These are phyloP conservation scores for Spizellomyces sp. DNA, from an alignment of 192 early-diverging fungal genomes.

Conservation along the genomic window DNA sequence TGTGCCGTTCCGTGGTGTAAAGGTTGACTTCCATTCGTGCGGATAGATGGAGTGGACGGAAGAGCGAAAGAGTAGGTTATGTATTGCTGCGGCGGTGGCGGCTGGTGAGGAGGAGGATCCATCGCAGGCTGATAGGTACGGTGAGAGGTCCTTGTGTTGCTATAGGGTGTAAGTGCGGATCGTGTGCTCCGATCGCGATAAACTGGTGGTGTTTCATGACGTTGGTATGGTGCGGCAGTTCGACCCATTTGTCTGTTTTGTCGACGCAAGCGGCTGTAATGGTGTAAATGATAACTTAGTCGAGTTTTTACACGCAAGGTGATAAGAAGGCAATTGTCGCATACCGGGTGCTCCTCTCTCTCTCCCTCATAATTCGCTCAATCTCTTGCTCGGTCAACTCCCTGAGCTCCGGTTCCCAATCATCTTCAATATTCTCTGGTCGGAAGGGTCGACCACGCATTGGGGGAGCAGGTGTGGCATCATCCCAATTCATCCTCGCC, in stretches of 20 bases:
- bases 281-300: background rate
- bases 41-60: too few relatives aligned
- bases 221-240: too few relatives aligned
- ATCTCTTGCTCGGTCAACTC: slow-evolving; percentile 37
- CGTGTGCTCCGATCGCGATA: too few relatives aligned
- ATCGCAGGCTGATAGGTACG: too few relatives aligned
- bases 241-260: background rate
- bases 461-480: slow-evolving; percentile 25
- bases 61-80: too few relatives aligned
- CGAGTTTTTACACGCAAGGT: background rate
- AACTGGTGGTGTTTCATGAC: too few relatives aligned
- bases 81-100: too few relatives aligned
- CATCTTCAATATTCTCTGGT: slow-evolving; percentile 34
- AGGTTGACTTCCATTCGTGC: too few relatives aligned
- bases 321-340: background rate
- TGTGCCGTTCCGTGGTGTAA: too few relatives aligned
- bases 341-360: slow-evolving; percentile 39
- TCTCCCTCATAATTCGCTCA: slow-evolving; percentile 36
- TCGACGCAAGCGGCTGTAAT: background rate
- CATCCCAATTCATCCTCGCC: slow-evolving; percentile 43
- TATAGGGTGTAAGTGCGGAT: too few relatives aligned
- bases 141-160: too few relatives aligned
- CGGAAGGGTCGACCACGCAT: slow-evolving; percentile 31
- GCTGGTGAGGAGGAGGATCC: too few relatives aligned
- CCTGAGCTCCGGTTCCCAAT: slow-evolving; percentile 42